Conservation (phyloP, 2,329 filamentous ascomycete species). For the Fusarium concolor region DNA sequence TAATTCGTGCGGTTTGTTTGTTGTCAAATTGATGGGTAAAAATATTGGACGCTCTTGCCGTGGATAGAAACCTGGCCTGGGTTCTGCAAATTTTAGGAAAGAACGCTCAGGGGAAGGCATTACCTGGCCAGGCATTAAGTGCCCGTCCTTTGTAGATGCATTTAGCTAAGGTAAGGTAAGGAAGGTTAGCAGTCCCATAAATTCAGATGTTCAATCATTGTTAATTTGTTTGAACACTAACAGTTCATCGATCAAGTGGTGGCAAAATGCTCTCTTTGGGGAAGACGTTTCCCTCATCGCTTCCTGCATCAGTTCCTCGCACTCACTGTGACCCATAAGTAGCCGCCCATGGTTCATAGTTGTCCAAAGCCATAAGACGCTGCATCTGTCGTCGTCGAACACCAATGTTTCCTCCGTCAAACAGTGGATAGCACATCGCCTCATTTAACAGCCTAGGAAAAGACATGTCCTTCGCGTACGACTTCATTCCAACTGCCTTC, state of each 20-base stretch:
- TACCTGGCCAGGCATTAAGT: neutral
- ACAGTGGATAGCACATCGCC: slow-evolving; percentile 8
- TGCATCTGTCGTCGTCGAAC: slow-evolving; percentile 12
- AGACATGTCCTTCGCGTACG: neutral
- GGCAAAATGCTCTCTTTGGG: too few species aligned
- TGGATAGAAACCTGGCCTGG: neutral
- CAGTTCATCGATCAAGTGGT: too few species aligned
- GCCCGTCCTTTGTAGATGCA: too few species aligned
- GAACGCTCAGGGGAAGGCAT: neutral
- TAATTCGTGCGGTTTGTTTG: too few species aligned
- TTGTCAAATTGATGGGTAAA: neutral
- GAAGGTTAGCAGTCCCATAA: too few species aligned
- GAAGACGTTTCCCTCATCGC: too few species aligned
- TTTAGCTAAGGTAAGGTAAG: too few species aligned
- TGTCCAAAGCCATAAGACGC: neutral
- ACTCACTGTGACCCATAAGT: neutral
- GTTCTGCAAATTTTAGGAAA: neutral
- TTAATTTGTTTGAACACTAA: too few species aligned
- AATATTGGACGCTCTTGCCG: neutral
- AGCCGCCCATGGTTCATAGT: neutral
- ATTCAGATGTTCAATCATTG: too few species aligned
- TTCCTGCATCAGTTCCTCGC: too few species aligned
- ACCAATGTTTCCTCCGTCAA: slow-evolving; percentile 16
- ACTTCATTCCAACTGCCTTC: slow-evolving; percentile 15
- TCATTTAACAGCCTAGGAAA: neutral